Conservation (phyloP, 1,284 basidiomycete genomes). For the Sutorius eximius region DNA sequence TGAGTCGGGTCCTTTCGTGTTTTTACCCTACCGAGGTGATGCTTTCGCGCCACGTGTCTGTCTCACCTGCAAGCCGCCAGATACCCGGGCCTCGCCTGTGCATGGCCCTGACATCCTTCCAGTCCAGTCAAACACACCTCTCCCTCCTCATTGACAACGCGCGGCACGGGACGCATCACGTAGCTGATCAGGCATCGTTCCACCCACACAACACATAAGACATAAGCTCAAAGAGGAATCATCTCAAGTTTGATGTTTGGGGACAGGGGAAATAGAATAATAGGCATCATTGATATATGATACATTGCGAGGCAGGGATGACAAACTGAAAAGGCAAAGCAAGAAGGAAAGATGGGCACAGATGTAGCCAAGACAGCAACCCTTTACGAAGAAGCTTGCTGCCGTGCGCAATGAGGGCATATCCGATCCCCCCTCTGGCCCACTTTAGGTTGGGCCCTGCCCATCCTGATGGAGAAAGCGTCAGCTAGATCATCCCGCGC, state of each 20-base stretch:
- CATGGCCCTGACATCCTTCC: conserved; percentile 4
- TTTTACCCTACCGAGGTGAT: conserved; percentile 2
- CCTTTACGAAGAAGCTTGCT: conserved; percentile 13
- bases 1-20: conserved; percentile 4
- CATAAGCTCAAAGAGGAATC: background rate
- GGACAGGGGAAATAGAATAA: conserved; percentile 20
- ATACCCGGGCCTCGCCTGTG: conserved; percentile 7
- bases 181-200: conserved; percentile 12
- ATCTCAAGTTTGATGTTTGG: conserved; percentile 2
- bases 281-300: conserved; percentile 16
- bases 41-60: conserved; percentile 13
- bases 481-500: conserved; percentile 9
- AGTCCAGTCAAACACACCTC: background rate
- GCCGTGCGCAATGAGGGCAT: conserved; percentile 26
- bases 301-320: conserved; percentile 8
- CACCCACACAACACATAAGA: background rate
- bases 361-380: background rate
- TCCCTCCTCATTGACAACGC: conserved; percentile 27
- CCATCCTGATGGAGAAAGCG: conserved; percentile 19
- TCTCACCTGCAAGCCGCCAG: conserved; percentile 6
- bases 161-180: conserved; percentile 14
- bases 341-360: background rate
- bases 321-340: background rate
- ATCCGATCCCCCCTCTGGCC: conserved; percentile 16
- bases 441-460: conserved; percentile 22